Base-by-base conservation (phyloP, 257 asterid genomes). In the Jasminum sambac region DNA sequence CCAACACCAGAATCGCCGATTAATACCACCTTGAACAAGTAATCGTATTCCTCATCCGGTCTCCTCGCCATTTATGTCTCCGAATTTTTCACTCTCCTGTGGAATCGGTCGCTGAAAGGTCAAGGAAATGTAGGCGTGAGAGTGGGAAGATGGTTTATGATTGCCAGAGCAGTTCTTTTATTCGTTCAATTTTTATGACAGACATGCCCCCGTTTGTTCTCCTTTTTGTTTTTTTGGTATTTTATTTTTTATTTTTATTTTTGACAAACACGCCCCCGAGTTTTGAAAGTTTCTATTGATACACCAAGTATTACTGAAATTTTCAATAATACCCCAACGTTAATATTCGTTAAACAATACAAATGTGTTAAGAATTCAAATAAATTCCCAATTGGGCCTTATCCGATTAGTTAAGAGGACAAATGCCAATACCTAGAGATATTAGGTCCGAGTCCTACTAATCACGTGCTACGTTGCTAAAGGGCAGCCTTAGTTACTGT, bases 1-100 rank as follows among this genome's bases (percentile, higher is more conserved):
- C 92, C 92, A 46, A 84, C 92, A 72, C 92, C 92, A 0, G 92
- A 87, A 81, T 87, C 92, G 38, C 92, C 92, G 76, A 84, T 87
- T 72, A 87, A 62, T 8, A 87, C 92, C 43, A 85, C 88, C 77
- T 87, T 87, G 76, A 87, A 87, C 80, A 87, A 78, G 84, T 84
- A 87, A 83, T 87, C 92, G 76, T 87, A 87, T 74, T 87, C 92
- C 57, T 87, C 92, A 58, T 87, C 92, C 73, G 85, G 84, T 80
- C 92, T 87, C 76, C 88, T 80, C 76, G 87, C 87, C 90, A 84
- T 84, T 58, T 69, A 26, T 12, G 16, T 25, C 24, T 14, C 17
- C 23, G 14, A 50, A n/a, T 44, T 14, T 30, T 19, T 38, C 12
- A 1, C 63, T 13, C 67, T 42, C 57, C 59, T 11, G 72, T 63